Conservation (phyloP, 306 rosid species). For the Malus sieversii region DNA sequence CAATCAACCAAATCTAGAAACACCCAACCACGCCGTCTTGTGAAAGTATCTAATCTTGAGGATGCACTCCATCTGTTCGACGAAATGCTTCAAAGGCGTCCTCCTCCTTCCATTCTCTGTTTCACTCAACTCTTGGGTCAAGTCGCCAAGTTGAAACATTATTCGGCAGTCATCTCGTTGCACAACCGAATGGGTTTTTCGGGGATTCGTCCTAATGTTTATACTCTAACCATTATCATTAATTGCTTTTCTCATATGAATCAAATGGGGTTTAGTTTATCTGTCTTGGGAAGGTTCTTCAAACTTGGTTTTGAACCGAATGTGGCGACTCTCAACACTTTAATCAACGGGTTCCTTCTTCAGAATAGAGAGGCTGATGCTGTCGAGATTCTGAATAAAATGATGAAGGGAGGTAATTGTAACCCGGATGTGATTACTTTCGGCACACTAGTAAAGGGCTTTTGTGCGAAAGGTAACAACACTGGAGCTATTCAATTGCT, state of each 20-base stretch:
- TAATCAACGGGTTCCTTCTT: background rate
- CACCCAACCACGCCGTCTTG: background rate
- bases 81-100: constrained; percentile 18
- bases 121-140: constrained; percentile 19
- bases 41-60: background rate
- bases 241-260: constrained; percentile 32
- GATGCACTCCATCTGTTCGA: background rate
- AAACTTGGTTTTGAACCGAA: constrained; percentile 21
- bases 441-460: constrained; percentile 18
- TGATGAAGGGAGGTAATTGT: background rate
- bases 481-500: constrained; percentile 13
- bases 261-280: background rate
- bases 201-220: background rate
- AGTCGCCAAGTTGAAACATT: constrained; percentile 15
- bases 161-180: constrained; percentile 9
- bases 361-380: constrained; percentile 1
- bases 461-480: constrained; percentile 1
- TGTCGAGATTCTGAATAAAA: background rate
- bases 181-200: constrained; percentile 6
- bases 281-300: constrained; percentile 11
- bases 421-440: constrained; percentile 10
- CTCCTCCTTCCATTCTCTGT: constrained; percentile 13
- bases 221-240: constrained; percentile 24
- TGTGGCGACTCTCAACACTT: constrained; percentile 1
- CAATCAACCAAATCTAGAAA: background rate